Conservation (phyloP, 257 asterid genomes). For the Salvia rosmarinus region DNA sequence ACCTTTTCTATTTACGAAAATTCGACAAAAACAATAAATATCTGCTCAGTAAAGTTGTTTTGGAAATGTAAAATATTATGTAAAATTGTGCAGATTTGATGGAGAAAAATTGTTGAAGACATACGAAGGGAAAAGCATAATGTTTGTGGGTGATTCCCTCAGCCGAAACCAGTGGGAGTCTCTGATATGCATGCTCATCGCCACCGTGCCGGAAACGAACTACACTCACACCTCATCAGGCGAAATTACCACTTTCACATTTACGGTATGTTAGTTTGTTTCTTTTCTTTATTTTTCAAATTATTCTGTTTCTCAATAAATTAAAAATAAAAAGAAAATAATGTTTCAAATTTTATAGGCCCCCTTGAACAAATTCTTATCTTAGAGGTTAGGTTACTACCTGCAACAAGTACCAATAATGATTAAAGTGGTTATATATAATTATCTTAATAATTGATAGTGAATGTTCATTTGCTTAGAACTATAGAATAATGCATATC, state of each 20-base stretch:
- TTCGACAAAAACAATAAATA: too few species aligned
- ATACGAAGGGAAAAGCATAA: slow-evolving; percentile 57
- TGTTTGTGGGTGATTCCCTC: slow-evolving; percentile 83
- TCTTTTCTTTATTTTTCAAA: not conserved
- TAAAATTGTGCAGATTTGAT: slow-evolving; percentile 51
- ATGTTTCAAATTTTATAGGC: too few species aligned
- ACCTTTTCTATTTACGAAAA: too few species aligned
- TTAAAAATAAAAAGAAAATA: not conserved
- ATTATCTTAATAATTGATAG: too few species aligned
- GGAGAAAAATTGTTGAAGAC: slow-evolving; percentile 54
- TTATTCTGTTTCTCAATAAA: not conserved
- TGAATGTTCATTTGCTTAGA: too few species aligned
- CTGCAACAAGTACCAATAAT: too few species aligned
- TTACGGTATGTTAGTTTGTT: slow-evolving; percentile 38
- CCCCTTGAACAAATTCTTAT: too few species aligned
- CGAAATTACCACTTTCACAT: slow-evolving; percentile 53
- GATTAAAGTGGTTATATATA: too few species aligned
- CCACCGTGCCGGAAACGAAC: slow-evolving; percentile 46
- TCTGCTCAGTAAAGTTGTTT: not conserved
- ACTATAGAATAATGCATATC: too few species aligned
- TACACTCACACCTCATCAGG: slow-evolving; percentile 30
- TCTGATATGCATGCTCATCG: slow-evolving; percentile 60
- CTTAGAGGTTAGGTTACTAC: too few species aligned
- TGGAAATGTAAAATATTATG: not conserved
- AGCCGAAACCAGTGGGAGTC: slow-evolving; percentile 71